Base-by-base conservation (phyloP, 2,329 filamentous ascomycete species). In the Alternaria tenuissima region DNA sequence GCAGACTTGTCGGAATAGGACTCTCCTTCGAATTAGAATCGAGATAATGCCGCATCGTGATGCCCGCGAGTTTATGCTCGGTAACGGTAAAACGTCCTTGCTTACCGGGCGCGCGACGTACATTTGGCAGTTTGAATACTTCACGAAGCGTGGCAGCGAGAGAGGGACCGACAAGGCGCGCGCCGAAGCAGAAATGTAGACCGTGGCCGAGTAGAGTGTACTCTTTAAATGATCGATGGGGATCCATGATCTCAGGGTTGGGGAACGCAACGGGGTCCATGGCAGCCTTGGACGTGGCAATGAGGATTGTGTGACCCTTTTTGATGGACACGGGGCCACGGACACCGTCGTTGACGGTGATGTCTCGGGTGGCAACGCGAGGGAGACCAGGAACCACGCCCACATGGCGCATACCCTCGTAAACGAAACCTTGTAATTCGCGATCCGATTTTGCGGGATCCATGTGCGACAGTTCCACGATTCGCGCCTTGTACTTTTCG, bases 371-470 rank as follows among this genome's bases (percentile, higher is more conserved):
- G 4, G 83, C 83, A 11, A 84, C 77, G 54, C 83, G 83, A n/a
- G 83, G 81, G 1, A 86, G 73, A n/a, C 83, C 84, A 0, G 83
- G 83, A 2, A 85, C 80, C 2, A 83, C 81, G 18, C 83, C 82
- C 6, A 81, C 81, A 66, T 85, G 84, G 11, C 84, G 81, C 81
- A 86, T 85, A 42, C 84, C 84, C 69, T 86, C 84, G 63, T 80
- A 84, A 3, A 86, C 83, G 70, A 84, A 86, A 12, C 83, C 83
- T 63, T 83, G 81, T 1, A 86, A 78, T 65, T 86, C 84, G 3
- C 66, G 62, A 92, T 92, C 81, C 90, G 83, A 79, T 1, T 74
- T 73, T 4, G 73, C 72, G 5, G 81, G 76, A 43, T 83, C 78
- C 63, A 77, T 78, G 59, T 84, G 78, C 1, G 84, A 79, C 18